Evolutionary conservation across 371 early-diverging fungal species (phyloP).

Genomic region (Syncephalastrum monosporum): DNA sequence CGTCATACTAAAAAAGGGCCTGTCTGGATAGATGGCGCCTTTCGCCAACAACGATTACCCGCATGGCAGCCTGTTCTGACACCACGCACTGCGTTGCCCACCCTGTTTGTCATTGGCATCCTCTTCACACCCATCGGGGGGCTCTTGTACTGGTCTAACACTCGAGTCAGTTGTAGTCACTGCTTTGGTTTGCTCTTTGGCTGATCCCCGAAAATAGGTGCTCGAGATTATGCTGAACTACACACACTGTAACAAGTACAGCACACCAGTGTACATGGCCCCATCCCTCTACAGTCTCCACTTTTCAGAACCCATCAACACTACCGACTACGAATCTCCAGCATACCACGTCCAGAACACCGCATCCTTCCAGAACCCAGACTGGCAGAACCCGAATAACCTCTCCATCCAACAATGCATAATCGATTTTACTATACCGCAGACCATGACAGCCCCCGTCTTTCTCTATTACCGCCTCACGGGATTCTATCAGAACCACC

Average conservation of each 20-base stretch:
- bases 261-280: slow-evolving; percentile 34
- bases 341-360: slow-evolving; percentile 31
- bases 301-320: slow-evolving; percentile 17
- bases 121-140: slow-evolving; percentile 93
- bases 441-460: slow-evolving; percentile 74
- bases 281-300: slow-evolving; percentile 20
- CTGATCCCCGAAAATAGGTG: slow-evolving; percentile 37
- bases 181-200: background rate
- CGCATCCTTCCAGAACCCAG: slow-evolving; percentile 28
- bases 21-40: slow-evolving; percentile 77
- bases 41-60: slow-evolving; percentile 95
- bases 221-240: slow-evolving; percentile 90
- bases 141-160: slow-evolving; percentile 71
- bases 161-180: slow-evolving; percentile 47
- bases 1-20: background rate
- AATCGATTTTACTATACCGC: slow-evolving; percentile 73
- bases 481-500: slow-evolving; percentile 98
- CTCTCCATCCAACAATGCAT: slow-evolving; percentile 61
- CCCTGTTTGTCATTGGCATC: slow-evolving; percentile 87
- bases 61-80: slow-evolving; percentile 98
- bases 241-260: slow-evolving; percentile 69
- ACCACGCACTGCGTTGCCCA: slow-evolving; percentile 90
- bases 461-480: slow-evolving; percentile 95
- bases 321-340: slow-evolving; percentile 22
- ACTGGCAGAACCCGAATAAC: slow-evolving; percentile 41